These are phyloP conservation scores for Ophiocordyceps australis DNA, from an alignment of 2,329 filamentous ascomycete genomes.

Conservation along the genomic window DNA sequence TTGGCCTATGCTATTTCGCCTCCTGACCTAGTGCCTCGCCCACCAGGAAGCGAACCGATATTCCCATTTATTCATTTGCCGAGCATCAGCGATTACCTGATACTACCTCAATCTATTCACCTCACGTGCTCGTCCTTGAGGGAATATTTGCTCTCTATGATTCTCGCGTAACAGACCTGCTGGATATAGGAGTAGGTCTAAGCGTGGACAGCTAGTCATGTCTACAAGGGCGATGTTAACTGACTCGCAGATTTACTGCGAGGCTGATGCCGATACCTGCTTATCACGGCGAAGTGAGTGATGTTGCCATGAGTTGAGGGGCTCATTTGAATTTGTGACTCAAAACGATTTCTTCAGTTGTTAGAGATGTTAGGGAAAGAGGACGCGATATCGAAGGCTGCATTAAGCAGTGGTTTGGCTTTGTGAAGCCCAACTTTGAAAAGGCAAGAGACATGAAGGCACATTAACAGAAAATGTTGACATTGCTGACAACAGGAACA, in stretches of 20 bases:
- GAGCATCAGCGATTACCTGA: constrained; percentile 66
- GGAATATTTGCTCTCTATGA: constrained; percentile 94
- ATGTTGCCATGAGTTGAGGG: too few species aligned
- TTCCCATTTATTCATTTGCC: constrained; percentile 89
- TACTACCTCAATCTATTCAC: constrained; percentile 85
- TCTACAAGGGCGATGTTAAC: not conserved
- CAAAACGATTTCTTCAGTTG: constrained; percentile 28
- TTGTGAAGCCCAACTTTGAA: constrained; percentile 93
- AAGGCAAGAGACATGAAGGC: too few species aligned
- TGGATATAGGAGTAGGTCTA: constrained; percentile 65
- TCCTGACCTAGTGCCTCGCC: constrained; percentile 1
- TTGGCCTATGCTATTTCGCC: not conserved
- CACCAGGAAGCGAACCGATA: constrained; percentile 63
- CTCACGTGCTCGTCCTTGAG: constrained; percentile 86
- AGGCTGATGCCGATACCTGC: constrained; percentile 89
- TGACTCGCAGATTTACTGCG: constrained; percentile 64
- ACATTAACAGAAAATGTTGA: too few species aligned
- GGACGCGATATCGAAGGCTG: constrained; percentile 86
- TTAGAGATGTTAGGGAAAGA: constrained; percentile 76
- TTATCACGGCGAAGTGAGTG: constrained; percentile 68
- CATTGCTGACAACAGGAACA: constrained; percentile 8
- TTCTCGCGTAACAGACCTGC: constrained; percentile 60
- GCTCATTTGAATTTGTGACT: not conserved
- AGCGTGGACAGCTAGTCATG: not conserved
- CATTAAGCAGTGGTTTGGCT: constrained; percentile 95